Evolutionary conservation across 2,329 filamentous ascomycete species (phyloP), one percentile per base, ranked within the genome.

Genomic region (Nigrospora osmanthi): DNA sequence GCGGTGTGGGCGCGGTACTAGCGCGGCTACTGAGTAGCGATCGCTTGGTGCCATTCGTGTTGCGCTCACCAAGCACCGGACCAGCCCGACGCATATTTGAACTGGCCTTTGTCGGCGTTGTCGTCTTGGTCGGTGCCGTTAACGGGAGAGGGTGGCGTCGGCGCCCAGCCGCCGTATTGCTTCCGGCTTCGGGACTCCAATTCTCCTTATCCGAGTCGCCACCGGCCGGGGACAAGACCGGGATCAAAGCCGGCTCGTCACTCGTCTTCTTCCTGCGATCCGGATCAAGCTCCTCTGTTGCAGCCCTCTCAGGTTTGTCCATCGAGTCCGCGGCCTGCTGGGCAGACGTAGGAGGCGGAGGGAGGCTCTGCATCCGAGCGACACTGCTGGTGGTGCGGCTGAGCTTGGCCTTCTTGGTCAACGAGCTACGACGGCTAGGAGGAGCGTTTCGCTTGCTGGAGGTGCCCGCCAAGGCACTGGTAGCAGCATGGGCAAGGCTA

Each of bases 171-270:
- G 50, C 64, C 43, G 63, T 55, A 49, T 66, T 69, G 10, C 64
- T 70, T 36, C 72, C 70, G 50, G 72, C 71, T 50, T 70, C 72
- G 1, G 72, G 83, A 58, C 71, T 78, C 77, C 89, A 94, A 59
- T 97, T 97, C 68, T 97, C 91, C 67, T 97, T 97, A 62, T 97
- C 91, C 1, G 89, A 95, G 57, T 95, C 90, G 40, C 80, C 72
- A 62, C 67, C 78, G 14, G 78, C 60, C 55, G 70, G 54, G 63
- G 70, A 63, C 31, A 62, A 62, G 50, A 65, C 55, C 32, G 51
- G 55, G 33, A 71, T 66, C 19, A 73, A 50, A 54, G 74, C 68
- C 34, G 65, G 64, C 53, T 71, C 69, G 49, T 48, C 40, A 15
- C 16, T 46, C 9, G 47, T 49, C 36, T 56, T 58, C 49, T 59